phyloP scores from a whole-genome alignment of 345 rosid species.

The Eucalyptus cloeziana region DNA sequence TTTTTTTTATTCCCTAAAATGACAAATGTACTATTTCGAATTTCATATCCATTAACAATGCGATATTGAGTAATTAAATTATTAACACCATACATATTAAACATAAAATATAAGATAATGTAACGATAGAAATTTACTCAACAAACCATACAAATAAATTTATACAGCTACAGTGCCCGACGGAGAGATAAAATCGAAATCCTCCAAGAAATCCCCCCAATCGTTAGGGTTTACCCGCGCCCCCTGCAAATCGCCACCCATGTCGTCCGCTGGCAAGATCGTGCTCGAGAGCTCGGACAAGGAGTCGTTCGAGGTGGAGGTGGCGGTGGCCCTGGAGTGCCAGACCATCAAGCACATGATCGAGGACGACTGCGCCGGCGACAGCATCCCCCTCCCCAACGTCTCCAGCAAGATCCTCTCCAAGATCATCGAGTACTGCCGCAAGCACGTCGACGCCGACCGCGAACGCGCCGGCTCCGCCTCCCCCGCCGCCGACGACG shows the following conservation, averaged over 20 bases:
- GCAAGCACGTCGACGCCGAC: slow-evolving; percentile 52
- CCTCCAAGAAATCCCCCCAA: background rate
- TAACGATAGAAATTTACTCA: too few relatives aligned
- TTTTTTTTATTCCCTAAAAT: too few relatives aligned
- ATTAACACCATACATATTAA: too few relatives aligned
- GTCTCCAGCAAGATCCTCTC: slow-evolving; percentile 53
- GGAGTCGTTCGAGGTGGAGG: slow-evolving; percentile 53
- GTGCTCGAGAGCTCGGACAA: slow-evolving; percentile 46
- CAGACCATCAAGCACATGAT: slow-evolving; percentile 67
- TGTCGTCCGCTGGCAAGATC: slow-evolving; percentile 20
- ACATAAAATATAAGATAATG: too few relatives aligned
- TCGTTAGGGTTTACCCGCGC: background rate
- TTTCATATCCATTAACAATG: too few relatives aligned
- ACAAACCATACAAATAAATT: too few relatives aligned
- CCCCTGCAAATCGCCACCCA: background rate
- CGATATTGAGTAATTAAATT: too few relatives aligned
- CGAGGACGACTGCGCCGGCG: slow-evolving; percentile 45
- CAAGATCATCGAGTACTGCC: slow-evolving; percentile 70
- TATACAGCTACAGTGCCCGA: too few relatives aligned
- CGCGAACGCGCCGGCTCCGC: background rate
- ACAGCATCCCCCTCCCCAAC: slow-evolving; percentile 59
- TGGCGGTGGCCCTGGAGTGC: slow-evolving; percentile 44
- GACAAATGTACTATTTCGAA: rapidly evolving
- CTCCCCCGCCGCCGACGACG: slow-evolving; percentile 8
- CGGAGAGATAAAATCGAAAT: too few relatives aligned